Conservation (phyloP, 192 early-diverging fungal species). For the Obelidium mucronatum region DNA sequence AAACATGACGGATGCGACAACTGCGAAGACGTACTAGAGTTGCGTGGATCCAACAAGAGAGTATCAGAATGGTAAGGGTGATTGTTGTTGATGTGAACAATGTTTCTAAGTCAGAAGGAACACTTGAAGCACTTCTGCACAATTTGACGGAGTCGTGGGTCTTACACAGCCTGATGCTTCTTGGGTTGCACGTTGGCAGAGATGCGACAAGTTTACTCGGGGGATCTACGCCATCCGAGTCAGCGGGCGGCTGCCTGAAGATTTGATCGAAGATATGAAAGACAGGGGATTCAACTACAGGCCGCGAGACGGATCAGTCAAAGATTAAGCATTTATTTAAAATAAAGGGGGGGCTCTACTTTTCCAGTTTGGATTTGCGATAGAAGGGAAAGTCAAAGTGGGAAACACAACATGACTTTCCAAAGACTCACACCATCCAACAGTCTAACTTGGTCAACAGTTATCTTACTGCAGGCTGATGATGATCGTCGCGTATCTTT, state of each 20-base stretch:
- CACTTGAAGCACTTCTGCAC: conserved; percentile 43
- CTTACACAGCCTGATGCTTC: conserved; percentile 47
- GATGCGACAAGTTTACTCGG: conserved; percentile 55
- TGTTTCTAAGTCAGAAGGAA: conserved; percentile 2
- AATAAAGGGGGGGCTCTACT: background rate
- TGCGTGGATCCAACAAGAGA: conserved; percentile 32
- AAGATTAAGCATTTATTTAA: conserved; percentile 49
- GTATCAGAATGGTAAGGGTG: conserved; percentile 3
- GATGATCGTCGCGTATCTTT: no score
- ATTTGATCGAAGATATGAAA: conserved; percentile 43
- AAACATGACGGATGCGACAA: conserved; percentile 57
- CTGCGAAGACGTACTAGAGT: conserved; percentile 54
- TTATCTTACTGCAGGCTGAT: no score
- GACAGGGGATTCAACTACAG: conserved; percentile 56
- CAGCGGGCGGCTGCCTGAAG: conserved; percentile 52
- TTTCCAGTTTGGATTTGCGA: no score
- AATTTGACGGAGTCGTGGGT: conserved; percentile 59
- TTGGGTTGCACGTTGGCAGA: conserved; percentile 64
- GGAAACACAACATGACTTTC: no score
- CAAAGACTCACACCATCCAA: no score
- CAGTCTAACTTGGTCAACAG: no score
- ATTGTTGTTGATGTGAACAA: background rate
- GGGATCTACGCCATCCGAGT: conserved; percentile 64
- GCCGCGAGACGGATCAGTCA: conserved; percentile 58
- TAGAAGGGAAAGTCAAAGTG: no score